These are phyloP conservation scores for Naematelia aurantialba DNA, from an alignment of 768 basidiomycete species.

Conservation along the genomic window DNA sequence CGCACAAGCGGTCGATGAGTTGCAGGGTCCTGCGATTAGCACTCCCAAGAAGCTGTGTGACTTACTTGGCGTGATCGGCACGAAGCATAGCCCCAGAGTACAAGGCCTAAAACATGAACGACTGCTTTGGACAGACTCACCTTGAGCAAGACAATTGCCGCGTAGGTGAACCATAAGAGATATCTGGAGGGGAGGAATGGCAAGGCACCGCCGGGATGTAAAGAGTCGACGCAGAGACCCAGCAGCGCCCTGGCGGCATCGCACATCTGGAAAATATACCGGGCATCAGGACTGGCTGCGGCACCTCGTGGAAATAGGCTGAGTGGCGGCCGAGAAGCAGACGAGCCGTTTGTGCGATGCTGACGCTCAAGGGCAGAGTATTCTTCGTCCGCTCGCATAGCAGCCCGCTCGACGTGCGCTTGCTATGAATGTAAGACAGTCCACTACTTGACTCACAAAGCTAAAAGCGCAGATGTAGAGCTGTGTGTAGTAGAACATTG, in stretches of 20 bases:
- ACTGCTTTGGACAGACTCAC: slow-evolving; percentile 8
- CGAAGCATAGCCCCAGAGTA: slow-evolving; percentile 49
- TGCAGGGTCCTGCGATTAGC: slow-evolving; percentile 30
- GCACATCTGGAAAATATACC: slow-evolving; percentile 47
- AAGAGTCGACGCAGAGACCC: slow-evolving; percentile 41
- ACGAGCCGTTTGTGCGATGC: slow-evolving; percentile 11
- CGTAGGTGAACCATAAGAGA: slow-evolving; percentile 48
- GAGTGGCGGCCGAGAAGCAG: slow-evolving; percentile 22
- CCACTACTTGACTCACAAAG: slow-evolving; percentile 31
- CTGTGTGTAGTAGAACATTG: slow-evolving; percentile 39
- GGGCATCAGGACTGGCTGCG: slow-evolving; percentile 35
- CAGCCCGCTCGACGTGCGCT: slow-evolving; percentile 41
- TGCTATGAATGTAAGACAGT: slow-evolving; percentile 29
- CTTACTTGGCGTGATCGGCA: slow-evolving; percentile 42
- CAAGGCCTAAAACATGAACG: slow-evolving; percentile 26
- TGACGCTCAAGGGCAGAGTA: slow-evolving; percentile 17
- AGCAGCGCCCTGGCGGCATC: slow-evolving; percentile 43
- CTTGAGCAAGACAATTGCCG: slow-evolving; percentile 45
- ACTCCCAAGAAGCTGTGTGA: neutral
- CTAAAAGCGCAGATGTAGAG: slow-evolving; percentile 43
- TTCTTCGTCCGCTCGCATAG: slow-evolving; percentile 41
- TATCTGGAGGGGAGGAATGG: slow-evolving; percentile 43
- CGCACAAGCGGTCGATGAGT: slow-evolving; percentile 40
- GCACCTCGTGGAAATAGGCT: slow-evolving; percentile 44
- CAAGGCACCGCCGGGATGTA: slow-evolving; percentile 41